Conservation (phyloP, 225 moss, liverwort and hornwort species). For the Pseudisothecium myosuroides region DNA sequence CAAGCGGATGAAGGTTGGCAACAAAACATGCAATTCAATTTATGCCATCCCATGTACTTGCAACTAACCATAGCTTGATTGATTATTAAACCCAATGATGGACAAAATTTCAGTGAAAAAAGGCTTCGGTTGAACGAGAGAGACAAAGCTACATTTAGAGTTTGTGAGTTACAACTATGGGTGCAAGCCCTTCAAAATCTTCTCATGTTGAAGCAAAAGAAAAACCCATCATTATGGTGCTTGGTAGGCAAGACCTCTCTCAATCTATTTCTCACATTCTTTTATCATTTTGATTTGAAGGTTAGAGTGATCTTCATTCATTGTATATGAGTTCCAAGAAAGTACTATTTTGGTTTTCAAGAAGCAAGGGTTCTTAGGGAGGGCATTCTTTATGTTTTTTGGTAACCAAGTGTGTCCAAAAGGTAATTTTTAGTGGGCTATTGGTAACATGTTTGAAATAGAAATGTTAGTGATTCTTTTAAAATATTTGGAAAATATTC, state of each 20-base stretch:
- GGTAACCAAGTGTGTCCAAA: rapidly evolving
- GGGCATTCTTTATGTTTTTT: too few relatives aligned
- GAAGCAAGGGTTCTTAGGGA: rapidly evolving
- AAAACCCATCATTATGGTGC: slow-evolving; percentile 19
- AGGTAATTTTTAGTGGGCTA: not conserved
- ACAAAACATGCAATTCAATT: not conserved
- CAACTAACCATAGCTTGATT: not conserved
- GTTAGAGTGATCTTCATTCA: not conserved
- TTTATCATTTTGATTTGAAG: not conserved
- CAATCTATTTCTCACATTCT: not conserved
- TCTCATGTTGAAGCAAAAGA: not conserved
- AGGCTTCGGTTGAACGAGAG: not conserved
- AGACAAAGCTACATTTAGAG: not conserved
- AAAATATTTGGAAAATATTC: not conserved
- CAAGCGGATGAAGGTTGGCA: not conserved
- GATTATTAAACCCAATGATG: not conserved
- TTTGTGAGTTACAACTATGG: not conserved
- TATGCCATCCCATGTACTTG: not conserved
- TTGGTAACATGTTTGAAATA: not conserved
- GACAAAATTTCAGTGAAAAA: not conserved
- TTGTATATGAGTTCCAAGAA: not conserved
- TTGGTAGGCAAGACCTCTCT: not conserved
- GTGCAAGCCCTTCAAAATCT: not conserved
- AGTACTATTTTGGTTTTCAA: not conserved
- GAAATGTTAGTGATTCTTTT: not conserved